Percentiles rank a stretch among this genome's conserved stretches.
Evolutionary conservation across 2,329 filamentous ascomycete species (phyloP).

Genomic region (Nemania bipapillata): DNA sequence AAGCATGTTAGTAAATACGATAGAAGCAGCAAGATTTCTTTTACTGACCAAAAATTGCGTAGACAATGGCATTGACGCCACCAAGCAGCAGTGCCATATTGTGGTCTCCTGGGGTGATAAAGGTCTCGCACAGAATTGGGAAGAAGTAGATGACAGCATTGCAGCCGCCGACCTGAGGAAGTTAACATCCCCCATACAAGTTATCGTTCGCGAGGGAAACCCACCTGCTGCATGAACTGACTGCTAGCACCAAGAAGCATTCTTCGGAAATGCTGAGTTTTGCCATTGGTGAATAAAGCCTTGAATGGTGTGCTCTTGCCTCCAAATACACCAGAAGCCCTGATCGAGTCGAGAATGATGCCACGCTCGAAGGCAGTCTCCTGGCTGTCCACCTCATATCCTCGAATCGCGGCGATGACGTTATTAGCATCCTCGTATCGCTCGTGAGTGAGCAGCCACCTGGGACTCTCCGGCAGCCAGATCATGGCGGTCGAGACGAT

Average conservation of each 20-base stretch:
- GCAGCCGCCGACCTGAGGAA: slow-evolving; percentile 60
- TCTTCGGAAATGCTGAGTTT: slow-evolving; percentile 73
- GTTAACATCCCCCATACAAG: slow-evolving; percentile 2
- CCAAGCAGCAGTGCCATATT: slow-evolving; percentile 65
- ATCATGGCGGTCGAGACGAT: slow-evolving; percentile 57
- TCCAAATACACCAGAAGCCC: slow-evolving; percentile 60
- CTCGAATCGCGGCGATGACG: slow-evolving; percentile 52
- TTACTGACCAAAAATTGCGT: slow-evolving; percentile 63
- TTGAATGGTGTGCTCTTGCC: slow-evolving; percentile 61
- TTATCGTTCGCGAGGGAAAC: background rate
- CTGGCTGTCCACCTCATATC: slow-evolving; percentile 61
- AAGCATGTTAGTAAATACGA: slow-evolving; percentile 20
- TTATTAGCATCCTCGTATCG: slow-evolving; percentile 56
- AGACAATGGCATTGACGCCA: slow-evolving; percentile 68
- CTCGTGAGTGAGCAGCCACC: slow-evolving; percentile 61
- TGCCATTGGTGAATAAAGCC: slow-evolving; percentile 69
- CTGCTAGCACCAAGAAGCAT: slow-evolving; percentile 69
- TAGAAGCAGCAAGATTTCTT: background rate
- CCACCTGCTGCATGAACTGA: slow-evolving; percentile 70
- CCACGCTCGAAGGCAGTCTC: slow-evolving; percentile 69
- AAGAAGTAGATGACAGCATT: slow-evolving; percentile 71
- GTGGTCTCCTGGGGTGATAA: slow-evolving; percentile 54
- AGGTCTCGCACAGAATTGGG: slow-evolving; percentile 65
- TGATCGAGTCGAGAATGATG: slow-evolving; percentile 71
- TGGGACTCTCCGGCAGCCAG: slow-evolving; percentile 60